Base-by-base conservation (phyloP, 495 filamentous ascomycete genomes). In the Pseudomonodictys pantanalensis region DNA sequence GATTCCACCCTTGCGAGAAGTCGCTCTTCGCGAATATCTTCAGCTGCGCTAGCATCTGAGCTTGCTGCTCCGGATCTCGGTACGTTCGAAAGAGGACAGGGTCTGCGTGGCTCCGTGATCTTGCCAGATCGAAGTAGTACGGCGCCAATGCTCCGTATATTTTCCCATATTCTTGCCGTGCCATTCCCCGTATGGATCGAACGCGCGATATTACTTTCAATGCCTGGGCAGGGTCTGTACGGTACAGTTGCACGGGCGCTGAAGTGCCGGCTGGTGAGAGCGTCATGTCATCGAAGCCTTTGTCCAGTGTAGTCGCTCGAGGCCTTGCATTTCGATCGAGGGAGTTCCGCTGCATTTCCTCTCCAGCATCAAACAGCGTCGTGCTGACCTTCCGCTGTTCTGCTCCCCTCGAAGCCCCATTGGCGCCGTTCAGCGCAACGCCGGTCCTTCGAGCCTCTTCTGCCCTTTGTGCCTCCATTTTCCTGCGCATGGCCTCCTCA, bases 161-260 rank as follows among this genome's bases (percentile, higher is more conserved):
- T 70, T 86, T 92, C 22, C 87, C 93, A 71, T 91, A 97, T 72
- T 97, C 91, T 66, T 91, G 84, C 51, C 91, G 80, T 18, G 93
- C 93, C 69, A 86, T 79, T 11, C 95, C 93, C 12, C 95, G 79
- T 38, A 93, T 79, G n/a, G 91, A 96, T 58, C 78, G 83, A 4
- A 84, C 84, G 32, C 78, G 80, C 52, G 81, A 79, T 55, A 99
- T 71, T 3, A 89, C 80, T 26, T 76, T 78, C 52, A 98, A 69
- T 22, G 87, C 71, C 0, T 80, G 79, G 12, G 80, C 74, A 1
- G 82, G 78, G 62, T 89, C 84, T 60, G 56, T 53, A 24, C 52
- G 24, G 26, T 51, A 32, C 24, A 49, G 10, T 28, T 28, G 53
- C 17, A 30, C 35, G 2, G 54, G 43, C 1, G 45, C 47, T 7